Evolutionary conservation across 129 eudicot genomes (phyloP).

Genomic region (Flaveria sonorensis): DNA sequence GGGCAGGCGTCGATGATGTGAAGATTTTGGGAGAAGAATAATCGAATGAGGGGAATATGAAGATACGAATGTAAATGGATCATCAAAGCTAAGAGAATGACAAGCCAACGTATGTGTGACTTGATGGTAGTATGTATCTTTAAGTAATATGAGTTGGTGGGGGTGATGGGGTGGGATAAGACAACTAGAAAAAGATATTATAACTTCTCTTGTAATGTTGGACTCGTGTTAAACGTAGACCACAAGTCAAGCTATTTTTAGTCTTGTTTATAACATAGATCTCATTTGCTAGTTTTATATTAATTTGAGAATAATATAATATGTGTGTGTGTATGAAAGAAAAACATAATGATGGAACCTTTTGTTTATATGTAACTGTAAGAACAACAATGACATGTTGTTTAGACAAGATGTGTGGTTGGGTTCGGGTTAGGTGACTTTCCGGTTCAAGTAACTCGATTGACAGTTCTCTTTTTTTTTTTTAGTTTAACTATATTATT

Average conservation of each 20-base stretch:
- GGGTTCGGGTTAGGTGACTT: not conserved
- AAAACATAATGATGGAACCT: not conserved
- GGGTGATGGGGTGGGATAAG: constrained; percentile 14
- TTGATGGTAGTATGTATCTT: constrained; percentile 30
- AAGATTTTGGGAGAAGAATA: constrained; percentile 9
- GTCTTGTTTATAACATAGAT: not conserved
- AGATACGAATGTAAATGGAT: not conserved
- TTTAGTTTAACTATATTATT: not conserved
- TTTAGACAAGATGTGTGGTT: not conserved
- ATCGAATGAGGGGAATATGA: constrained; percentile 3
- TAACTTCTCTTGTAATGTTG: constrained; percentile 43
- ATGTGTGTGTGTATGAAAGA: not conserved
- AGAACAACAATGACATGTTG: not conserved
- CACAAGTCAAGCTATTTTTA: constrained; percentile 41
- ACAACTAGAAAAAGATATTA: constrained; percentile 34
- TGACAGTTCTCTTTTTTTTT: not conserved
- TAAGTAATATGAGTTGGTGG: constrained; percentile 15
- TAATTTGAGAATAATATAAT: not conserved
- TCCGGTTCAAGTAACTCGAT: not conserved
- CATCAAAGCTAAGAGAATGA: constrained; percentile 25
- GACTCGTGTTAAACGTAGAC: constrained; percentile 38
- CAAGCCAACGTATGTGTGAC: constrained; percentile 16
- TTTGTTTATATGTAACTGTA: not conserved
- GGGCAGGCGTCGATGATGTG: not conserved
- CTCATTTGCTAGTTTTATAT: not conserved